Evolutionary conservation across 306 rosid genomes (phyloP), one percentile per base, ranked within the genome.

Genomic region (Sindora glabra): DNA sequence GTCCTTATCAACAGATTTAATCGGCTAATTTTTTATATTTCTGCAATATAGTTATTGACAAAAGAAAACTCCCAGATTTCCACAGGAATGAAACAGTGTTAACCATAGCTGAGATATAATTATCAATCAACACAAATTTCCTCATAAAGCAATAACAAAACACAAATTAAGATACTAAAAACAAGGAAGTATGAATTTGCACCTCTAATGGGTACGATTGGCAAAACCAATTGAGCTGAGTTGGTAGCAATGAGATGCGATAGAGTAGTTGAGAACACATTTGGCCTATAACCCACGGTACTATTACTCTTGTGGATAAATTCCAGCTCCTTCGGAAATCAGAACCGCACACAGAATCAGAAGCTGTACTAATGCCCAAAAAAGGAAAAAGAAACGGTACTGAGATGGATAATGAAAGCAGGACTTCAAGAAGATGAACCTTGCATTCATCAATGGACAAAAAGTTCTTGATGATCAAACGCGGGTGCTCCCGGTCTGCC

Each of bases 301-400:
- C 94, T 76, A 72, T 84, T 64, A 71, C 96, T 86, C 78, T 86
- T 89, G 83, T 92, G 99, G 25, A 92, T 82, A 67, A 83, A 92
- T 56, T 89, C 90, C 60, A 92, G 83, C 54, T 92, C 95, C 83
- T 73, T 51, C 4, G 22, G 40, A 30, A 11, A 26, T 38, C 44
- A 47, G 18, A 44, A 10, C 11, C 32, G n/a, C 4, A 27, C 36
- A 22, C 34, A 62, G 4, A 33, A 10, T 45, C 27, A 56, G 22
- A 8, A n/a, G 21, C 29, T 11, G 53, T 21, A 8, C 17, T 1
- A 11, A 5, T 17, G n/a, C 21, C 8, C 34, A 46, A 12, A 44
- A 67, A 26, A 9, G 45, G 5, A 9, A 18, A 69, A 72, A 36
- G 48, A n/a, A n/a, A n/a, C n/a, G n/a, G n/a, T n/a, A n/a, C n/a